Base-by-base conservation (phyloP, 1,284 basidiomycete genomes). In the Mycosarcoma mackinlayi region DNA sequence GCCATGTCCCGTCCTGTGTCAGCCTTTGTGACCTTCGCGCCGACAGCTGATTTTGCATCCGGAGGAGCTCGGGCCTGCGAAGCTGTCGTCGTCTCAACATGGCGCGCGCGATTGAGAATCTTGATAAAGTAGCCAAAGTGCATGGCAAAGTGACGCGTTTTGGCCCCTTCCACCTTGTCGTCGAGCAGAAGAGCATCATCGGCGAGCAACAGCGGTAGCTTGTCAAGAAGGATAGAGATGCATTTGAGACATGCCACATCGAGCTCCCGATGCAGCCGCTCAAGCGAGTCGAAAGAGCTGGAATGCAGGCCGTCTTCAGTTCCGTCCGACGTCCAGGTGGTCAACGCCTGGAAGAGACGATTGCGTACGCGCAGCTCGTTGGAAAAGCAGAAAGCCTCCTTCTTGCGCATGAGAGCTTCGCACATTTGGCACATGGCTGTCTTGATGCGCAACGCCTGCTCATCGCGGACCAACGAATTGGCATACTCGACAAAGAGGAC, bases 41-140 rank as follows among this genome's bases (percentile, higher is more conserved):
- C 47, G 11, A 56, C 56, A 23, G 55, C 21, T 24, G 52, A 18
- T 34, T 50, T 56, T 37, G 62, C 38, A 18, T 61, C 54, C 18
- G 44, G 49, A 23, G 47, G 23, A 35, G 58, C 51, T 10, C 67
- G 49, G 11, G 51, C 35, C 13, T 49, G 67, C 7, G 52, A 42
- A 4, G 41, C 46, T 5, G 70, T 58, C 6, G 65, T 59, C 6
- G 64, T 53, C 46, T 76, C 77, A 9, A 60, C 42, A 42, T 59
- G 42, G 3, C 75, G 49, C 4, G 78, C 58, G 30, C 78, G 77
- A 37, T 80, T 78, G 31, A 80, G 71, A 31, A 77, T 71, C 67
- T 79, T 77, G 78, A 78, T 77, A 42, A 80, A 80, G 62, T 76
- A 78, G 47, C 60, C 64, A 57, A 77, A 77, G 60, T 77, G 76